Evolutionary conservation across 192 early-diverging fungal genomes (phyloP), one percentile per base, ranked within the genome.

Genomic region (Backusella circina): DNA sequence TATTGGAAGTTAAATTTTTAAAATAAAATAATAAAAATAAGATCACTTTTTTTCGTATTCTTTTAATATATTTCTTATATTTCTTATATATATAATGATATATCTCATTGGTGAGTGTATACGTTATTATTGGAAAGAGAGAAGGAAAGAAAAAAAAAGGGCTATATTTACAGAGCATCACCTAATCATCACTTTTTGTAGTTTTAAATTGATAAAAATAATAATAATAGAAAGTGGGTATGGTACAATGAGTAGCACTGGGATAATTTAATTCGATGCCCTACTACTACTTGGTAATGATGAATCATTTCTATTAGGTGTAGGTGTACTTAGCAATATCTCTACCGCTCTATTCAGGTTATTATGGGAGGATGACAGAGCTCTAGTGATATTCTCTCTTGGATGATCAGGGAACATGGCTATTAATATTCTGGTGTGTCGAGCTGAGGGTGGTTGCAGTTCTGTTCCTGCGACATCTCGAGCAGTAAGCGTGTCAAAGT

Each of bases 261-360:
- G 12, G 21, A 12, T 61, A 9, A 26, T 61, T 61, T 61, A 61
- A 61, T 28, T 61, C 13, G 54, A 12, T 13, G 23, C 3, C 23
- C 38, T 70, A 70, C 69, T 70, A 70, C 69, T 70, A 6, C 69
- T 41, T 70, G 37, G 38, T 28, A 70, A 44, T 44, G 26, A 15
- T 31, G 54, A 26, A 13, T 0, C 54, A 61, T 61, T 70, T 70
- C 72, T 57, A 37, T 44, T 54, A 21, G 73, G 74, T 16, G 79
- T 30, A 38, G 73, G 79, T 35, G 75, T 79, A 50, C 61, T 72
- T 6, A 83, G 69, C 76, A 83, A 75, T 26, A 79, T 77, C 74
- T 89, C 84, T 26, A 85, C 88, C 5, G 90, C 90, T 39, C 85
- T 84, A 57, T 87, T 87, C 21, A 89, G 65, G 65, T 91, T 86